phyloP scores from a whole-genome alignment of 2,329 filamentous ascomycete species.

The Gaeumannomyces tritici region DNA sequence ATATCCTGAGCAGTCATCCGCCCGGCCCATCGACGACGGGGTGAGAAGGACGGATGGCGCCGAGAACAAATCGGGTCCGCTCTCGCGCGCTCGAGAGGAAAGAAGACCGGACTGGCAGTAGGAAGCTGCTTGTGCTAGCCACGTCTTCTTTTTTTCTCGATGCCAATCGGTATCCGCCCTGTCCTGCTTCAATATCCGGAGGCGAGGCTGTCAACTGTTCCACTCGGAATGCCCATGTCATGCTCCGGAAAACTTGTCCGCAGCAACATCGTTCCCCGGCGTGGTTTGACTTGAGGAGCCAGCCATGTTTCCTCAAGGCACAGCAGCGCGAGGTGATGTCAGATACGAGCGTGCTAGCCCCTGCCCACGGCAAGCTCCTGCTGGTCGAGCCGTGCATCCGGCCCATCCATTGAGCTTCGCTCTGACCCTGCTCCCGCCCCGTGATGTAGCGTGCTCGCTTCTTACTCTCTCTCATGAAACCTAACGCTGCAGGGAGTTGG shows the following conservation, averaged over 20 bases:
- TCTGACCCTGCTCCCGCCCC: too few species aligned
- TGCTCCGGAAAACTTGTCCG: background rate
- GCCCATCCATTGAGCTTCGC: background rate
- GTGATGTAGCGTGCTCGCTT: too few species aligned
- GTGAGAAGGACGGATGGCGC: too few species aligned
- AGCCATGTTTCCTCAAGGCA: too few species aligned
- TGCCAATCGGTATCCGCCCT: too few species aligned
- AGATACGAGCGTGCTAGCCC: background rate
- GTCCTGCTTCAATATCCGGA: background rate
- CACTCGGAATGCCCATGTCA: background rate
- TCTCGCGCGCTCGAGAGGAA: too few species aligned
- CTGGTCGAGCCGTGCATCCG: background rate
- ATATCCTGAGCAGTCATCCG: too few species aligned
- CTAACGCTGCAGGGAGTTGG: background rate
- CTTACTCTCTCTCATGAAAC: background rate
- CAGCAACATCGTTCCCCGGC: background rate
- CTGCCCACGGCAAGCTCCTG: background rate
- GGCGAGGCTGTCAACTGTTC: background rate
- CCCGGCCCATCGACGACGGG: too few species aligned
- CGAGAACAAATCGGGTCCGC: too few species aligned
- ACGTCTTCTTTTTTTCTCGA: background rate
- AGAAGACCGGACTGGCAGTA: too few species aligned
- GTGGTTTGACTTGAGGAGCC: background rate
- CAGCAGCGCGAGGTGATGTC: too few species aligned
- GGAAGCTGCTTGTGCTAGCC: too few species aligned